Evolutionary conservation across 495 filamentous ascomycete genomes (phyloP), one percentile per base, ranked within the genome.

Genomic region (Talaromyces trachyspermus): DNA sequence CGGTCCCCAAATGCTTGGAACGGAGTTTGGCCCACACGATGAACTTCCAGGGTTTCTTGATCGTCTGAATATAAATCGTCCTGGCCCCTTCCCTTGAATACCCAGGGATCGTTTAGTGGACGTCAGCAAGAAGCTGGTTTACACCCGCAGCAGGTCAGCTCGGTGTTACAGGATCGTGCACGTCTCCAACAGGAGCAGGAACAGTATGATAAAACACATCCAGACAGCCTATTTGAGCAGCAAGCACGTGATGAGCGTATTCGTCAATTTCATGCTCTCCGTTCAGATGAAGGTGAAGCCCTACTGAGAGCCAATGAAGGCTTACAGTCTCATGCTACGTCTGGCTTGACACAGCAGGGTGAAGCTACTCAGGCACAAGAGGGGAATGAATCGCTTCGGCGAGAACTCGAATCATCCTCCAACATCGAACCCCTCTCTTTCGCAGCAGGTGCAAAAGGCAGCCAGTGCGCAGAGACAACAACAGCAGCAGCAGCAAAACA

Each of bases 371-470:
- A 60, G 12, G 51, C 54, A 20, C 48, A 56, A 8, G 35, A 50
- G 23, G 54, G 66, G 29, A 49, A 54, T 19, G 46, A 49, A 4
- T 36, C 47, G n/a, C 27, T 29, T 12, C 24, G 33, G 18, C 54
- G 24, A 20, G 53, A 49, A 27, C 61, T 48, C 23, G 27, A 55
- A 33, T n/a, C 49, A 36, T 40, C 70, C 26, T 20, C 43, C 25
- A 52, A 50, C 17, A n/a, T n/a, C n/a, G 65, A 70, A 45, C 60
- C 65, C 18, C 1, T 88, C 87, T 25, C 73, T 94, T 9, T 86
- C 84, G n/a, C 85, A 95, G 63, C 88, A 91, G 64, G 87, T 92
- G 5, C 85, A 88, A 60, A 86, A 89, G 63, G 86, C 88, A 18
- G 79, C 78, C 9, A 78, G 80, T 39, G 73, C 76, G 22, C 72